phyloP scores from a whole-genome alignment of 2,329 filamentous ascomycete genomes.

The Thermoascus crustaceus region DNA sequence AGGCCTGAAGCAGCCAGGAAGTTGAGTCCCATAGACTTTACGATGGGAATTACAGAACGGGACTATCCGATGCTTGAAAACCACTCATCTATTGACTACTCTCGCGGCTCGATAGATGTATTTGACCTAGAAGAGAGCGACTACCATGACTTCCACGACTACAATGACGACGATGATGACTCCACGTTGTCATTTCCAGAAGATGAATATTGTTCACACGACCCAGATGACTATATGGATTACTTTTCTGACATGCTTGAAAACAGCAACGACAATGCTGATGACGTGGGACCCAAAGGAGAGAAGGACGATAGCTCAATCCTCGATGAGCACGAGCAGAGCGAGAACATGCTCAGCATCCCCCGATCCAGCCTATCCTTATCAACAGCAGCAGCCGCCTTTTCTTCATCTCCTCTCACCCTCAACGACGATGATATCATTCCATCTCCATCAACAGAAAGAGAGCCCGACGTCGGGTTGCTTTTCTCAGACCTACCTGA shows the following conservation, averaged over 20 bases:
- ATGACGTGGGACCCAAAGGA: not conserved
- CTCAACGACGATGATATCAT: no score
- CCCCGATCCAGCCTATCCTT: not conserved
- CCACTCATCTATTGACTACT: not conserved
- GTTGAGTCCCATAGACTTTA: slow-evolving; percentile 1
- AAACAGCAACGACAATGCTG: not conserved
- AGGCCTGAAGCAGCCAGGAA: slow-evolving; percentile 8
- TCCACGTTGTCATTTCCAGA: not conserved
- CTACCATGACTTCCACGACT: not conserved
- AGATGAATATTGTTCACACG: not conserved
- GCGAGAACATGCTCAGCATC: not conserved
- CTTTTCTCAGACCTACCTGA: not conserved
- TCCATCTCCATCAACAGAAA: not conserved
- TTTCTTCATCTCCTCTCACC: not conserved
- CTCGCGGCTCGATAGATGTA: not conserved
- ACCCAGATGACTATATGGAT: not conserved
- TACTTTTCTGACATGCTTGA: not conserved
- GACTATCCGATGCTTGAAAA: slow-evolving; percentile 1
- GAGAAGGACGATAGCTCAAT: not conserved
- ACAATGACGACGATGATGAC: not conserved
- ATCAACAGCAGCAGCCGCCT: not conserved
- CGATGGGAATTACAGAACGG: not conserved
- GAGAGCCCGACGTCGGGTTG: not conserved
- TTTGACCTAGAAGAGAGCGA: not conserved
- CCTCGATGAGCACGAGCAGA: not conserved